Evolutionary conservation across 2,329 filamentous ascomycete species (phyloP).

Genomic region (Aspergillus quadricinctus): DNA sequence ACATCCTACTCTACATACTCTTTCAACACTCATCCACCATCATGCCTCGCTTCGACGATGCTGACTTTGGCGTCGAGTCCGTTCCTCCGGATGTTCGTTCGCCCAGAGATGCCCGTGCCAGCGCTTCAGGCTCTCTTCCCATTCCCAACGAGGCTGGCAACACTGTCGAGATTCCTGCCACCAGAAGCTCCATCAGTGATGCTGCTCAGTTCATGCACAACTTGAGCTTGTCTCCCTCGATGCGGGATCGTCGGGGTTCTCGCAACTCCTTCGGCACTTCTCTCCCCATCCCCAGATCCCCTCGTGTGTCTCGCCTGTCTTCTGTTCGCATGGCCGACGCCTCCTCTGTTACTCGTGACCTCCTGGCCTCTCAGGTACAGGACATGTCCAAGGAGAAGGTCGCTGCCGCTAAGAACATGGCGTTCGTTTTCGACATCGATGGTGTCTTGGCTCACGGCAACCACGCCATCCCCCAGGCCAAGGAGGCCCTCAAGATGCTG

Average conservation of each 20-base stretch:
- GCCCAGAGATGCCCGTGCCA: conserved; percentile 24
- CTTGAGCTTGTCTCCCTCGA: conserved; percentile 63
- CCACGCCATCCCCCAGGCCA: conserved; percentile 64
- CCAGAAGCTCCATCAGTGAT: conserved; percentile 64
- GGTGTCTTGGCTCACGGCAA: conserved; percentile 72
- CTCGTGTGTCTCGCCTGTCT: conserved; percentile 64
- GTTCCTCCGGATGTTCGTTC: conserved; percentile 20
- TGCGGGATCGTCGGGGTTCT: conserved; percentile 63
- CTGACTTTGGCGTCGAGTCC: conserved; percentile 47
- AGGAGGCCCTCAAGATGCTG: conserved; percentile 63
- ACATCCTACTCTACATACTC: too few species aligned
- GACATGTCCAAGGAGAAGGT: conserved; percentile 64
- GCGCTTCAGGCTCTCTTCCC: conserved; percentile 26
- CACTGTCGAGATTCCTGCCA: conserved; percentile 66
- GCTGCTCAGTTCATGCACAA: conserved; percentile 68
- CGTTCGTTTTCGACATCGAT: conserved; percentile 67
- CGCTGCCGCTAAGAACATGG: conserved; percentile 69
- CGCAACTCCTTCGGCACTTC: conserved; percentile 72
- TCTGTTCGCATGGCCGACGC: conserved; percentile 52
- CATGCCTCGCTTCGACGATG: conserved; percentile 60
- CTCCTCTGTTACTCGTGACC: conserved; percentile 56
- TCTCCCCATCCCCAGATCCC: conserved; percentile 67
- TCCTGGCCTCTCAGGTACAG: conserved; percentile 67
- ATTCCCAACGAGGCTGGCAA: conserved; percentile 46
- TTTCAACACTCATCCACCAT: conserved; percentile 1